Base-by-base conservation (phyloP, 2,329 filamentous ascomycete genomes). In the Talaromyces atroroseus region DNA sequence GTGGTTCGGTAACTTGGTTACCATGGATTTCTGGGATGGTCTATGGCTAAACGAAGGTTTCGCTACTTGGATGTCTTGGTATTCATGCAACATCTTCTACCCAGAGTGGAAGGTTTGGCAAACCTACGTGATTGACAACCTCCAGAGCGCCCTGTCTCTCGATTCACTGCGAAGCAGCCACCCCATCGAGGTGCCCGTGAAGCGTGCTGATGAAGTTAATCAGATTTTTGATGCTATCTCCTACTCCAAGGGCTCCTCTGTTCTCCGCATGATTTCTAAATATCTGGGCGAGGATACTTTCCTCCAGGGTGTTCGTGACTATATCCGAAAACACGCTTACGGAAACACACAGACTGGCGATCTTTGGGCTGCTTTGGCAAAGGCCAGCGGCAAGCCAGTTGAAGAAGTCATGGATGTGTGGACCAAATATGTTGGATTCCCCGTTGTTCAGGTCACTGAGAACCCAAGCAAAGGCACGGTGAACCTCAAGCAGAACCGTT, bases 31-130 rank as follows among this genome's bases (percentile, higher is more conserved):
- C 81, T 97, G 92, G 92, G 91, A 96, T 73, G 92, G 92, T 54
- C 78, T 97, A 7, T 97, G 92, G 92, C 82, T 97, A 54, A 97
- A 97, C 72, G 90, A 95, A 72, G 90, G 90, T 36, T 95, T 95
- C 65, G 90, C 90, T 32, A 95, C 90, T 40, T 90, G 89, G 85
- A 91, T 94, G 89, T 92, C 89, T 59, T 88, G 90, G 90, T 94
- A 94, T 75, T 91, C 89, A 45, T 95, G 90, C 81, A 92, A 97
- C 71, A 82, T 83, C 57, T 96, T 97, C 79, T 97, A 92, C 75
- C 92, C 92, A 8, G 92, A 97, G 73, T 97, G 92, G 92, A 95
- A 95, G 75, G 90, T 97, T 14, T 97, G 92, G 92, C 85, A 97
- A 74, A 87, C 86, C 26, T 97, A 96, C 71, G 92, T 97, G 56